Evolutionary conservation across 345 rosid species (phyloP).

Genomic region (Bretschneidera sinensis): DNA sequence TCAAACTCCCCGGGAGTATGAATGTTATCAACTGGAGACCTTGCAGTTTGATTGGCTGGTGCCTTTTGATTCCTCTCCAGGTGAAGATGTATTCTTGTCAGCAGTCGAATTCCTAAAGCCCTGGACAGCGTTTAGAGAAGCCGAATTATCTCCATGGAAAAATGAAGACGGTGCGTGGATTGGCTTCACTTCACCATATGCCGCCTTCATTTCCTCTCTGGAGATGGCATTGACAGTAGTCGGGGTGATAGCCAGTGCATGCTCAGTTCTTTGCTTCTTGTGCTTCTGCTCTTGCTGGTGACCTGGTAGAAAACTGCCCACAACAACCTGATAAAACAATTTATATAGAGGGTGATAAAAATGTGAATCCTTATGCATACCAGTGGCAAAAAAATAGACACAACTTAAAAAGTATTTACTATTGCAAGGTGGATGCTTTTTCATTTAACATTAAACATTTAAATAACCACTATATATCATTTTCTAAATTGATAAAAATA

Average conservation of each 20-base stretch:
- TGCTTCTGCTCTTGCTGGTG: conserved; percentile 65
- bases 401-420: no score
- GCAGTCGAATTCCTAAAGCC: conserved; percentile 22
- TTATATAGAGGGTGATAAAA: not conserved
- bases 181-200: conserved; percentile 35
- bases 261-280: conserved; percentile 49
- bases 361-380: not conserved
- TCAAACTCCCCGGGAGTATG: conserved; percentile 6
- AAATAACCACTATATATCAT: no score
- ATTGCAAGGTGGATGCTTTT: not conserved
- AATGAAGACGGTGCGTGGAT: conserved; percentile 13
- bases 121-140: conserved; percentile 22
- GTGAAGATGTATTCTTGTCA: conserved; percentile 33
- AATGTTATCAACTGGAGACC: conserved; percentile 42
- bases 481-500: no score
- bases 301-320: conserved; percentile 72
- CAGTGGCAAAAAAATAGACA: not conserved
- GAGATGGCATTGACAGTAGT: conserved; percentile 16
- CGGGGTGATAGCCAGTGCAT: conserved; percentile 23
- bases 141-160: conserved; percentile 25
- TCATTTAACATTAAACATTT: not conserved
- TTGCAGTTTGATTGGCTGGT: conserved; percentile 48
- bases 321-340: conserved; percentile 51
- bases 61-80: conserved; percentile 46
- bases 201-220: conserved; percentile 28